Evolutionary conservation across 306 rosid species (phyloP).

Genomic region (Quercus suber): DNA sequence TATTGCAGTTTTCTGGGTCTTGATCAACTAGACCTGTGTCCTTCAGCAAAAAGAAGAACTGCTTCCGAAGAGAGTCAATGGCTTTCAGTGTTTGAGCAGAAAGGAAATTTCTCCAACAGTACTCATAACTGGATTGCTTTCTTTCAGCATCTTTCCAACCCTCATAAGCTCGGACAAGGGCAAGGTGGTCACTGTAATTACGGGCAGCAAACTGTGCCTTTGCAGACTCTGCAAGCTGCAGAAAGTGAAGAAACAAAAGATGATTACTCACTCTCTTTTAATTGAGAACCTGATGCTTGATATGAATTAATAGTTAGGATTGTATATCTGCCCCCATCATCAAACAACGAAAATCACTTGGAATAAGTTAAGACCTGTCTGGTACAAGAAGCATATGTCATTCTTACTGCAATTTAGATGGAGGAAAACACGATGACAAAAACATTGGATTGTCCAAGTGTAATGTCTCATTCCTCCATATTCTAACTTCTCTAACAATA

Average conservation of each 20-base stretch:
- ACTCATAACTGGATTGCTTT: slow-evolving; percentile 66
- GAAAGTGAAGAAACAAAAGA: slow-evolving; percentile 31
- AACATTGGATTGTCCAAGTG: background rate
- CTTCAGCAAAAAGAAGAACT: slow-evolving; percentile 68
- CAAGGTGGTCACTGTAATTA: slow-evolving; percentile 87
- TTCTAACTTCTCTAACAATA: background rate
- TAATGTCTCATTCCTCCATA: background rate
- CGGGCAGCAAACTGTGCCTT: slow-evolving; percentile 46
- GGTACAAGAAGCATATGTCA: background rate
- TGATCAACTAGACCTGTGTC: slow-evolving; percentile 73
- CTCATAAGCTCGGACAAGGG: slow-evolving; percentile 80
- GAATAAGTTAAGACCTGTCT: background rate
- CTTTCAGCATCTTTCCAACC: slow-evolving; percentile 89
- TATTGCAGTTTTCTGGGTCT: slow-evolving; percentile 44
- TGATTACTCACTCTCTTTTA: background rate
- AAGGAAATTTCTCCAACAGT: slow-evolving; percentile 91
- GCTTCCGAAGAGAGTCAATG: slow-evolving; percentile 83
- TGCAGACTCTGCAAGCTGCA: slow-evolving; percentile 47
- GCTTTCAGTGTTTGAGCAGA: slow-evolving; percentile 90
- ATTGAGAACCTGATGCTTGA: background rate
- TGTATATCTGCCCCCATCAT: background rate
- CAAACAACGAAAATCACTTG: background rate
- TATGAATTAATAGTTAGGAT: background rate
- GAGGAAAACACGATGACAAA: background rate
- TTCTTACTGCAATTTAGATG: background rate